phyloP scores from a whole-genome alignment of 164 flowering plant genomes.

The Sextonia rubra region DNA sequence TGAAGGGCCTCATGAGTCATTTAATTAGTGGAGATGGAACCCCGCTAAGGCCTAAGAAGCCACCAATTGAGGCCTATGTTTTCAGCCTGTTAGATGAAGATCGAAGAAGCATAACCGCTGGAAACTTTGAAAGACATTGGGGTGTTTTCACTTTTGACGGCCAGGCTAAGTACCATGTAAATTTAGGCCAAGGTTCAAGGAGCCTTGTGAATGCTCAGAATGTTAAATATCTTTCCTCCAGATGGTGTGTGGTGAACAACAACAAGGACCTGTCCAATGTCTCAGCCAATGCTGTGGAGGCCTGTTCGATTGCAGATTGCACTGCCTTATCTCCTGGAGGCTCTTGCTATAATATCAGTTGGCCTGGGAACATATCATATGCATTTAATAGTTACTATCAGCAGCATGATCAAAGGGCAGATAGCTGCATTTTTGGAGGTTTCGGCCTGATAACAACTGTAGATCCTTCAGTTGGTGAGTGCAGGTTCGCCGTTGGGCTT shows the following conservation, averaged over 20 bases:
- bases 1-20: constrained; percentile 57
- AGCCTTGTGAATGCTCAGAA: constrained; percentile 56
- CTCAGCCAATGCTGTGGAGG: constrained; percentile 42
- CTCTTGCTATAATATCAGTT: constrained; percentile 70
- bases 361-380: constrained; percentile 85
- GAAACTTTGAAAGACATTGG: constrained; percentile 82
- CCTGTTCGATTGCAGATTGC: constrained; percentile 73
- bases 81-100: constrained; percentile 78
- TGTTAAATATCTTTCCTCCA: constrained; percentile 66
- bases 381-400: constrained; percentile 89
- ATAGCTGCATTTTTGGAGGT: constrained; percentile 82
- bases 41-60: constrained; percentile 53
- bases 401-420: constrained; percentile 64
- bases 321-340: constrained; percentile 66
- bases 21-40: constrained; percentile 59
- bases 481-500: constrained; percentile 64
- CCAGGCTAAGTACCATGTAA: constrained; percentile 70
- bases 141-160: constrained; percentile 93
- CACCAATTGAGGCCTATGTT: constrained; percentile 57
- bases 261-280: constrained; percentile 62
- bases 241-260: constrained; percentile 88
- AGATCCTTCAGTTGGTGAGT: constrained; percentile 68
- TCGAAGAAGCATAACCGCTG: constrained; percentile 45
- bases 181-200: constrained; percentile 48
- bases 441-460: constrained; percentile 83